Percentiles rank a stretch among this genome's conserved stretches.
phyloP scores from a whole-genome alignment of 176 grass and related monocot species.

The Dendrocalamus sinicus region DNA sequence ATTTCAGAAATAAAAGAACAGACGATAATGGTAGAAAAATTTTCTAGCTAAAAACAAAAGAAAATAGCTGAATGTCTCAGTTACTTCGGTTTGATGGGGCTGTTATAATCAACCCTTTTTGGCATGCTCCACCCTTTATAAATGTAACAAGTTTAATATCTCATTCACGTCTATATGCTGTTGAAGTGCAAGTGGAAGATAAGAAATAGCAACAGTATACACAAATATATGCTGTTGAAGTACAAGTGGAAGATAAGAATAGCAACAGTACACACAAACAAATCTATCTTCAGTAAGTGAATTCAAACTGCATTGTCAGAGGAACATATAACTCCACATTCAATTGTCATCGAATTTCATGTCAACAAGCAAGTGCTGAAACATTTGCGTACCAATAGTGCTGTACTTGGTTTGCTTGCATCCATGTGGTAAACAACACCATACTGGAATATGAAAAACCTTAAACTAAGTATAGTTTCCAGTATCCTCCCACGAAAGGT shows the following conservation, averaged over 20 bases:
- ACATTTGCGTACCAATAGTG: conserved; percentile 64
- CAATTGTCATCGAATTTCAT: conserved; percentile 24
- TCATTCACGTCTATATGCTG: background rate
- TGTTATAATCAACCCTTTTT: background rate
- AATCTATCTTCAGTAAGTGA: background rate
- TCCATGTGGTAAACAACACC: conserved; percentile 92
- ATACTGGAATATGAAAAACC: conserved; percentile 94
- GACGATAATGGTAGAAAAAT: background rate
- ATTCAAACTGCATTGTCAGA: background rate
- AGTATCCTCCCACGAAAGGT: conserved; percentile 81
- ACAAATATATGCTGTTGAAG: background rate
- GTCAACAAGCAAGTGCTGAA: conserved; percentile 17
- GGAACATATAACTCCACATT: background rate
- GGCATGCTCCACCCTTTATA: background rate
- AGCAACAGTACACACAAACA: conserved; percentile 25
- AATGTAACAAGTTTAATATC: background rate
- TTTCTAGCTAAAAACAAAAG: background rate
- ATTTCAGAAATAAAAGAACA: background rate
- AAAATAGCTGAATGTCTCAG: too few species aligned
- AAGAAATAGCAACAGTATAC: too few species aligned
- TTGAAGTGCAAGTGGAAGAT: too few species aligned
- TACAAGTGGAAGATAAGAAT: conserved; percentile 8
- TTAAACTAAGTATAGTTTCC: conserved; percentile 79
- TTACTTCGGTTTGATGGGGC: background rate
- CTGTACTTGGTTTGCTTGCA: conserved; percentile 47